Conservation (phyloP, 2,329 filamentous ascomycete genomes). For the Alternaria burnsii region DNA sequence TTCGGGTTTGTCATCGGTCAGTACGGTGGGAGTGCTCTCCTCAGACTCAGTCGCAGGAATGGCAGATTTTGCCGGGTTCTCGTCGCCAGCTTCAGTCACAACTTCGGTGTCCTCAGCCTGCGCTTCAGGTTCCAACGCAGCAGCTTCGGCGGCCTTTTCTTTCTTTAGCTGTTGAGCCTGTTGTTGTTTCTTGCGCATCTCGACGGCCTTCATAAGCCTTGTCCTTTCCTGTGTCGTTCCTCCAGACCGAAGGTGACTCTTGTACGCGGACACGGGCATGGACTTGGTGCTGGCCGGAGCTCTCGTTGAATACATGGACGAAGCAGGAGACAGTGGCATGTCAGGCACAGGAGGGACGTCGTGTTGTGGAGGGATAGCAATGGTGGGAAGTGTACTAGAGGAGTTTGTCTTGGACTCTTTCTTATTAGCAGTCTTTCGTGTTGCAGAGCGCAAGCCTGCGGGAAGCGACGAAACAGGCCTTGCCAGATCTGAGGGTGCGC, state of each 20-base stretch:
- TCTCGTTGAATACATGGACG: constrained; percentile 49
- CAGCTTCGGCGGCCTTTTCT: constrained; percentile 24
- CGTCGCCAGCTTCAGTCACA: background rate
- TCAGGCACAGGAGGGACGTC: constrained; percentile 48
- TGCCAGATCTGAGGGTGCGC: constrained; percentile 54
- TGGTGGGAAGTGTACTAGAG: constrained; percentile 37
- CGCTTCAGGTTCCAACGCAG: constrained; percentile 8
- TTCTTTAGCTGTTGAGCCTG: constrained; percentile 37
- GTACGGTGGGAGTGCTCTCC: constrained; percentile 3
- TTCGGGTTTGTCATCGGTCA: constrained; percentile 14
- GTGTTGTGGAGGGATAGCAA: constrained; percentile 44
- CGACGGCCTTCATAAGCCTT: constrained; percentile 91
- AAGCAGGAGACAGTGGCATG: constrained; percentile 48
- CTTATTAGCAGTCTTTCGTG: constrained; percentile 39
- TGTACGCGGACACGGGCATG: constrained; percentile 52
- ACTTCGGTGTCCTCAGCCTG: constrained; percentile 11
- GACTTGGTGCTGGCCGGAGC: constrained; percentile 55
- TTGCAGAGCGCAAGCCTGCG: constrained; percentile 72
- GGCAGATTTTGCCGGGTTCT: background rate
- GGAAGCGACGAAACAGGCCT: constrained; percentile 82
- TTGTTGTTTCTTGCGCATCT: constrained; percentile 85
- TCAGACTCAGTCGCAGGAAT: constrained; percentile 3
- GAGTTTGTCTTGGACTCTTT: constrained; percentile 50
- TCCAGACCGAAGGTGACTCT: constrained; percentile 51
- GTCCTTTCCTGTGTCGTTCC: constrained; percentile 89